Evolutionary conservation across 805 yeast genomes (phyloP).

Genomic region (Lipomyces lipofer): DNA sequence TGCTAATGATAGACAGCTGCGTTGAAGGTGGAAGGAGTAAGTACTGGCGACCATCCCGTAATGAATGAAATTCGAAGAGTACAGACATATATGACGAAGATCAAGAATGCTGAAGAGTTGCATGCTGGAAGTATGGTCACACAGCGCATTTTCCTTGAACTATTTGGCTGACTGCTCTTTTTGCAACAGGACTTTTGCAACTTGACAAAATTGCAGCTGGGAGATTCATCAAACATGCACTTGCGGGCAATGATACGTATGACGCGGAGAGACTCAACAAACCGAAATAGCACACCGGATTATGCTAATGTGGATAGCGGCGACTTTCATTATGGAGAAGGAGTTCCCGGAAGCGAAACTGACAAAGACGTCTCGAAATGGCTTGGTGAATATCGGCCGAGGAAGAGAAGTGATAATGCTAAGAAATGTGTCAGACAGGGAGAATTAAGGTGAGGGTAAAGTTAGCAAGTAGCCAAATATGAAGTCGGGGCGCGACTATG

Average conservation of each 20-base stretch:
- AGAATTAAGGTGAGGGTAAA: too few relatives aligned
- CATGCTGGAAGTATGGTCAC: conserved; percentile 19
- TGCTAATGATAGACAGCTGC: too few relatives aligned
- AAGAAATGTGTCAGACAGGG: too few relatives aligned
- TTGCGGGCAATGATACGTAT: conserved; percentile 19
- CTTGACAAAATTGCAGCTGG: conserved; percentile 25
- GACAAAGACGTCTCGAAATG: too few relatives aligned
- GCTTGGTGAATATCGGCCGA: too few relatives aligned
- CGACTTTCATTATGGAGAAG: too few relatives aligned
- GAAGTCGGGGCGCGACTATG: too few relatives aligned
- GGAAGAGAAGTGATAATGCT: too few relatives aligned
- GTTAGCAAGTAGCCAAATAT: too few relatives aligned
- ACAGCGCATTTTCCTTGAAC: background rate
- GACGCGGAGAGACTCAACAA: conserved; percentile 20
- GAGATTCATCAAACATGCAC: conserved; percentile 27
- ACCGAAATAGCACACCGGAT: too few relatives aligned
- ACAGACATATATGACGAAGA: conserved; percentile 23
- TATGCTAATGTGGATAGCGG: too few relatives aligned
- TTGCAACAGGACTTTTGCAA: conserved; percentile 14
- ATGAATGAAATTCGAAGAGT: conserved; percentile 26
- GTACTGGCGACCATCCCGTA: conserved; percentile 14
- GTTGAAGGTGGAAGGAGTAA: conserved; percentile 13
- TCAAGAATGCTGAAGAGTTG: conserved; percentile 27
- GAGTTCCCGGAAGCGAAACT: too few relatives aligned
- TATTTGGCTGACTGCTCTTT: background rate